phyloP scores from a whole-genome alignment of 2,329 filamentous ascomycete species.

The Aureobasidium namibiae region DNA sequence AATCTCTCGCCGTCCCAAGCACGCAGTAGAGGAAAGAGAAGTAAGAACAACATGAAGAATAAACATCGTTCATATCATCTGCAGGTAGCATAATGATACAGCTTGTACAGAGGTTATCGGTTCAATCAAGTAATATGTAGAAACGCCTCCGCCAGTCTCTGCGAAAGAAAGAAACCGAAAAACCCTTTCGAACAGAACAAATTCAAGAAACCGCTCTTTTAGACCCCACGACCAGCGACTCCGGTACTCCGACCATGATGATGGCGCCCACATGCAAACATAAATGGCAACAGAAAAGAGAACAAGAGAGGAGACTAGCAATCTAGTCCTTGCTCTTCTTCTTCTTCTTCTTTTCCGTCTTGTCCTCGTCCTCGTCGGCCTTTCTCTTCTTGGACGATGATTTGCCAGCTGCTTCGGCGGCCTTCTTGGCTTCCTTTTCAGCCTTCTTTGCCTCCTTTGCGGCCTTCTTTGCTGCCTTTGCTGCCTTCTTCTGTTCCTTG shows the following conservation, averaged over 20 bases:
- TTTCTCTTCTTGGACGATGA: slow-evolving; percentile 15
- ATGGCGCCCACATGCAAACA: slow-evolving; percentile 13
- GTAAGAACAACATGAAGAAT: neutral
- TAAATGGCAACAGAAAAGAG: slow-evolving; percentile 11
- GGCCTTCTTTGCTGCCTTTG: slow-evolving; percentile 16
- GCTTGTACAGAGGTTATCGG: slow-evolving; percentile 9
- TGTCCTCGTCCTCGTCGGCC: slow-evolving; percentile 14
- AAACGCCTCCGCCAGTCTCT: slow-evolving; percentile 11
- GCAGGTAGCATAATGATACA: slow-evolving; percentile 9
- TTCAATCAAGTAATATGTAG: slow-evolving; percentile 7
- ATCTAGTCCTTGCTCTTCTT: slow-evolving; percentile 17
- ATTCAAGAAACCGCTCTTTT: slow-evolving; percentile 12
- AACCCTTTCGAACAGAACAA: slow-evolving; percentile 7
- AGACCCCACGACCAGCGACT: slow-evolving; percentile 10
- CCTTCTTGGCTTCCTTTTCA: slow-evolving; percentile 17
- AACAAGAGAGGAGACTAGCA: neutral
- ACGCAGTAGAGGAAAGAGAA: neutral
- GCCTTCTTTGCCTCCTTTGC: slow-evolving; percentile 16
- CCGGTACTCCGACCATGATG: slow-evolving; percentile 9
- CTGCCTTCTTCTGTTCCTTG: slow-evolving; percentile 16
- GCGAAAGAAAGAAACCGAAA: slow-evolving; percentile 3
- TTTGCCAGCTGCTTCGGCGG: slow-evolving; percentile 12
- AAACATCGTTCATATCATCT: slow-evolving; percentile 1
- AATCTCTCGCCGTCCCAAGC: neutral
- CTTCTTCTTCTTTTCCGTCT: slow-evolving; percentile 18